These are phyloP conservation scores for Fusarium sp. DNA, from an alignment of 2,329 filamentous ascomycete species.

Conservation along the genomic window DNA sequence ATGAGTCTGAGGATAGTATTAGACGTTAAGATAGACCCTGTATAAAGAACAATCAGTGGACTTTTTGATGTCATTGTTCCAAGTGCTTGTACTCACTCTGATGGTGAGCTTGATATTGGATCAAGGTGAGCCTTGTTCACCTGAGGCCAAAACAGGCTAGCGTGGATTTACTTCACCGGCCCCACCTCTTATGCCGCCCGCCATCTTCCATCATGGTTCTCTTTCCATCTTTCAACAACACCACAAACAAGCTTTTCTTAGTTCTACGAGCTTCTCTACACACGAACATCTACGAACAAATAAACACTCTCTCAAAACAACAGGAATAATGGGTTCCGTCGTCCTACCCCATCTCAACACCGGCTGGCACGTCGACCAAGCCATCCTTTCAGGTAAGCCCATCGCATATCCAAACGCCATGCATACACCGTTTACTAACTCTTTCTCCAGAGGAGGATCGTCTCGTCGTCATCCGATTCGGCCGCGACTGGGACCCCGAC, in stretches of 20 bases:
- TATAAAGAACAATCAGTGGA: not conserved
- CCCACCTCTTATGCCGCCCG: conserved; percentile 11
- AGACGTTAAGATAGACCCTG: not conserved
- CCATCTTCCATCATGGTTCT: conserved; percentile 32
- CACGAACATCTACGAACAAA: not conserved
- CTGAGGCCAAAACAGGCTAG: conserved; percentile 13
- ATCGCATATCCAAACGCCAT: not conserved
- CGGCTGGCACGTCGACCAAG: conserved; percentile 98
- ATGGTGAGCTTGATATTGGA: not conserved
- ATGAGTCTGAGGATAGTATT: conserved; percentile 20
- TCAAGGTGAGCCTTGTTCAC: conserved; percentile 24
- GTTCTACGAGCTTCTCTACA: not conserved
- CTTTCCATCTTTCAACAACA: conserved; percentile 9
- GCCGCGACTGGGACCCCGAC: conserved; percentile 84
- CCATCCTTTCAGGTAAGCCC: conserved; percentile 70
- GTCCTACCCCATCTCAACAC: conserved; percentile 91
- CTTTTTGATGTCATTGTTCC: not conserved
- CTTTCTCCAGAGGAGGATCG: conserved; percentile 79
- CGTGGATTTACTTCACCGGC: too few species aligned
- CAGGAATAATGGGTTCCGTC: conserved; percentile 77
- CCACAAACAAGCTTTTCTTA: not conserved
- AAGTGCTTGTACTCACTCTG: not conserved
- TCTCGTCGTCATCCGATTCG: conserved; percentile 93
- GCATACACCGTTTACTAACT: conserved; percentile 15
- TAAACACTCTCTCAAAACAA: not conserved